These are phyloP conservation scores for Rhizopus arrhizus DNA, from an alignment of 371 early-diverging fungal genomes.

Conservation along the genomic window DNA sequence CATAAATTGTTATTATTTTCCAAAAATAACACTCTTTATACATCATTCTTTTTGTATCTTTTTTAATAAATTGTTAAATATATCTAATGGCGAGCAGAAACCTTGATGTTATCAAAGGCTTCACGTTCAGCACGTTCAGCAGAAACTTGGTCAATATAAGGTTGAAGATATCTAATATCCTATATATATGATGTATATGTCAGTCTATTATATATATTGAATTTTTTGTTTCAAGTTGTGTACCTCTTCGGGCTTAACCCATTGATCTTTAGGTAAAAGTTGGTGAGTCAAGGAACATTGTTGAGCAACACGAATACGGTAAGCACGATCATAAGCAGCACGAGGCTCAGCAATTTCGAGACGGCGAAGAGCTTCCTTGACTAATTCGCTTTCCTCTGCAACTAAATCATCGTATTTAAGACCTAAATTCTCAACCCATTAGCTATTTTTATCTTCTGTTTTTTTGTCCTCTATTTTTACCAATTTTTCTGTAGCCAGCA, in stretches of 20 bases:
- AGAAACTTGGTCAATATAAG: slow-evolving; percentile 83
- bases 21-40: neutral
- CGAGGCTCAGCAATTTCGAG: slow-evolving; percentile 67
- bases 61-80: neutral
- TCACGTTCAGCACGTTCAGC: slow-evolving; percentile 82
- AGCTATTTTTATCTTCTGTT: neutral
- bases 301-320: slow-evolving; percentile 83
- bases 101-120: slow-evolving; percentile 70
- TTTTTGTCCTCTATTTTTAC: slow-evolving; percentile 42
- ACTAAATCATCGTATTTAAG: slow-evolving; percentile 91
- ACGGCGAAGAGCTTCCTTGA: slow-evolving; percentile 87
- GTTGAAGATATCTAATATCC: slow-evolving; percentile 79
- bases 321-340: slow-evolving; percentile 76
- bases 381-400: slow-evolving; percentile 82
- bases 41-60: neutral
- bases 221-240: neutral
- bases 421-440: slow-evolving; percentile 55
- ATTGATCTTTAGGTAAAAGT: slow-evolving; percentile 70
- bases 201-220: neutral
- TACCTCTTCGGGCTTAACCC: slow-evolving; percentile 81
- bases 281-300: slow-evolving; percentile 76
- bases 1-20: neutral
- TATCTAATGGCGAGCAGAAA: slow-evolving; percentile 37
- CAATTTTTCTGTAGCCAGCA: slow-evolving; percentile 79
- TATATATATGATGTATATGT: slow-evolving; percentile 52